These are phyloP conservation scores for Orbilia quercus DNA, from an alignment of 2,329 filamentous ascomycete genomes.

Conservation along the genomic window DNA sequence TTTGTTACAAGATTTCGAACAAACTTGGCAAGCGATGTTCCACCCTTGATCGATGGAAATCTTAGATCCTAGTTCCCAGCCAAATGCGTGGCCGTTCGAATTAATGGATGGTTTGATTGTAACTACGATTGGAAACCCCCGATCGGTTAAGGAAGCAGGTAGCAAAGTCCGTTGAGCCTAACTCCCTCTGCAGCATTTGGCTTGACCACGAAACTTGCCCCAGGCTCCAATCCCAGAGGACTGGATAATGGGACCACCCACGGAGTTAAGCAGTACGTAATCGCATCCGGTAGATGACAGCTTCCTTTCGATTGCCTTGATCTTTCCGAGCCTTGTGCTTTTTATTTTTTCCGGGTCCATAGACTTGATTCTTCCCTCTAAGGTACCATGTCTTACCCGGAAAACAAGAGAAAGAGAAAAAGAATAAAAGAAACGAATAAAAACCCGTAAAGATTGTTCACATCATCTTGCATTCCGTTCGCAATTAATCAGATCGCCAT, in stretches of 20 bases:
- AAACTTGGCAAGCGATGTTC: constrained; percentile 55
- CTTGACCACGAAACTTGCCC: constrained; percentile 26
- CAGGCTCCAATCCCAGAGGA: constrained; percentile 51
- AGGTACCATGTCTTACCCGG: not conserved
- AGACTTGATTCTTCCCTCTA: constrained; percentile 7
- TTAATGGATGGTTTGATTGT: constrained; percentile 33
- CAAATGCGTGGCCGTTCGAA: constrained; percentile 54
- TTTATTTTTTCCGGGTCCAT: constrained; percentile 42
- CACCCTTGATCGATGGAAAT: constrained; percentile 55
- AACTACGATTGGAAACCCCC: constrained; percentile 39
- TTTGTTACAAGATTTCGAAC: constrained; percentile 53
- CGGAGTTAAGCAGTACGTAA: constrained; percentile 55
- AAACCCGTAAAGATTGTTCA: constrained; percentile 45
- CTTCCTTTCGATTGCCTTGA: constrained; percentile 48
- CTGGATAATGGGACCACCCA: constrained; percentile 50
- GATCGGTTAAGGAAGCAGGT: constrained; percentile 48
- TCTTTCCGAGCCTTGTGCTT: constrained; percentile 47
- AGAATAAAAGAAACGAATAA: too few relatives aligned
- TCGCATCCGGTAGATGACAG: constrained; percentile 42
- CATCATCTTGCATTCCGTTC: constrained; percentile 56
- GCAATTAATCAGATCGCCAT: constrained; percentile 56
- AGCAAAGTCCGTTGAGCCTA: constrained; percentile 31
- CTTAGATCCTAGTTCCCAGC: constrained; percentile 56
- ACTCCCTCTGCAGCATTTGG: constrained; percentile 23
- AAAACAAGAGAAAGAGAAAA: constrained; percentile 2